A percentile compares a stretch with the other conserved stretches of the same genome.
Conservation (phyloP, 2,329 filamentous ascomycete genomes). For the Penicillium janthinellum region DNA sequence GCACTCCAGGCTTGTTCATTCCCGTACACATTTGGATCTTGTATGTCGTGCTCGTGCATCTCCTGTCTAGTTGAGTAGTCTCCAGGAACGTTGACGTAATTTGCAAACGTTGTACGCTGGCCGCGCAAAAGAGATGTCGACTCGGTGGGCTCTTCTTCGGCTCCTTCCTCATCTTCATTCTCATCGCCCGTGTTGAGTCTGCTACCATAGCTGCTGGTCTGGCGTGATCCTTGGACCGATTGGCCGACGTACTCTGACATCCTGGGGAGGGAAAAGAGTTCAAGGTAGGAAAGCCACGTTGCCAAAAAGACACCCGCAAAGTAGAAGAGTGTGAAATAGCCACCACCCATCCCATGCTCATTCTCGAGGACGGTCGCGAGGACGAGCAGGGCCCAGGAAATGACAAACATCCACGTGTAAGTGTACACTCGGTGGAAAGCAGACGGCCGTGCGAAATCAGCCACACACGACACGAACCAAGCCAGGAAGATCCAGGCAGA, state of each 20-base stretch:
- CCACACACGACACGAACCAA: constrained; percentile 80
- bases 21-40: constrained; percentile 55
- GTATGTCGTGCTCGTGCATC: constrained; percentile 30
- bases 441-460: constrained; percentile 78
- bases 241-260: constrained; percentile 70
- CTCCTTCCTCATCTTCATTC: constrained; percentile 35
- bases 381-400: constrained; percentile 74
- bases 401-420: constrained; percentile 78
- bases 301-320: constrained; percentile 75
- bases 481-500: constrained; percentile 77
- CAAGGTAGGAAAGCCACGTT: constrained; percentile 72
- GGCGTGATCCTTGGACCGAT: constrained; percentile 49
- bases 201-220: constrained; percentile 41
- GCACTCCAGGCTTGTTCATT: constrained; percentile 86
- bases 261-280: constrained; percentile 73
- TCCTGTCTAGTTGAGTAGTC: constrained; percentile 29
- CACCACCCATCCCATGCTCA: constrained; percentile 69
- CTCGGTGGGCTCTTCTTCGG: constrained; percentile 52
- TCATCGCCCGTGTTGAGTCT: constrained; percentile 48
- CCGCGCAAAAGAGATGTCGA: constrained; percentile 59
- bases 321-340: constrained; percentile 81
- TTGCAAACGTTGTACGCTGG: constrained; percentile 57
- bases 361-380: constrained; percentile 74
- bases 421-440: constrained; percentile 81
- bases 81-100: constrained; percentile 49